These are phyloP conservation scores for Striga asiatica DNA, from an alignment of 257 asterid genomes.

Conservation along the genomic window DNA sequence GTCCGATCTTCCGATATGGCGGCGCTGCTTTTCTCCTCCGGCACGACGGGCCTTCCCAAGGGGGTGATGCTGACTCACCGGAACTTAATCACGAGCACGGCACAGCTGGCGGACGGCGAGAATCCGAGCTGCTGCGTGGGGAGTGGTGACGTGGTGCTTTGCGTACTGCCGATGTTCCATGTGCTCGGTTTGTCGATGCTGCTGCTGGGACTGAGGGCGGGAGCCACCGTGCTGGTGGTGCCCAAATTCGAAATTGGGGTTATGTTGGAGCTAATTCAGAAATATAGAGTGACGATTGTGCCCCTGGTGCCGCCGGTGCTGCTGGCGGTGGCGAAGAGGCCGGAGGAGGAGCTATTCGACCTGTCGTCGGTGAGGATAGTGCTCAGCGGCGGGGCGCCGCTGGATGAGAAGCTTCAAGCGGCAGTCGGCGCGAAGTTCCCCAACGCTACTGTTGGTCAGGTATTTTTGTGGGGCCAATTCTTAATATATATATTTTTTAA, in stretches of 20 bases:
- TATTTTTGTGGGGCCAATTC: too few relatives aligned
- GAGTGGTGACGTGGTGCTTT: conserved; percentile 22
- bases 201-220: conserved; percentile 30
- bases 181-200: conserved; percentile 28
- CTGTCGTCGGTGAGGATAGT: conserved; percentile 50
- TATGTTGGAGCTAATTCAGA: conserved; percentile 25
- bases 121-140: conserved; percentile 25
- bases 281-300: conserved; percentile 33
- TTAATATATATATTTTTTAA: too few relatives aligned
- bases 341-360: conserved; percentile 25
- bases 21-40: conserved; percentile 49
- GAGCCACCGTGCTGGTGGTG: conserved; percentile 35
- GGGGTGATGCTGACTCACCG: conserved; percentile 53
- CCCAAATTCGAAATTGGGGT: conserved; percentile 32
- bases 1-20: conserved; percentile 27
- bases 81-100: conserved; percentile 33
- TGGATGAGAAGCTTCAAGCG: conserved; percentile 30
- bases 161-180: conserved; percentile 48
- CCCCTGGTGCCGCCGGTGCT: conserved; percentile 55
- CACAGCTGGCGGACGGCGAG: conserved; percentile 46
- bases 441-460: conserved; percentile 52
- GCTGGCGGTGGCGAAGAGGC: conserved; percentile 32
- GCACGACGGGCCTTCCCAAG: conserved; percentile 55
- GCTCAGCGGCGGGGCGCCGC: conserved; percentile 45
- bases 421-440: conserved; percentile 31